Base-by-base conservation (phyloP, 441 rosid genomes). In the Breynia disticha region DNA sequence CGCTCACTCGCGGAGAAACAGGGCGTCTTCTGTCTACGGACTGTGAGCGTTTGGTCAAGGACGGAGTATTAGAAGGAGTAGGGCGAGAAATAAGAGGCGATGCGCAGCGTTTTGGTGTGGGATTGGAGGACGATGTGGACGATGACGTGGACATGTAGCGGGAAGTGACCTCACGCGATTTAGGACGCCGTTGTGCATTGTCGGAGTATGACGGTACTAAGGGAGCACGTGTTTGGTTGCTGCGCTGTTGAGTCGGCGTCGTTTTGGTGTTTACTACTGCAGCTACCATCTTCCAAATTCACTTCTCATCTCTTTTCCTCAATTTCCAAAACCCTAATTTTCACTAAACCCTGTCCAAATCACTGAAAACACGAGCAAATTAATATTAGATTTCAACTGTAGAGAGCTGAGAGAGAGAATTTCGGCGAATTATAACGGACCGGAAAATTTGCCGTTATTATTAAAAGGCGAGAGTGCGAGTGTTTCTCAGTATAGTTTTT, bases 1-100 rank as follows among this genome's bases (percentile, higher is more conserved):
- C 78, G 77, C 67, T 67, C 22, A 63, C 46, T 32, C 86, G 73
- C 48, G 80, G 76, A 7, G 86, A 73, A 39, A 43, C 71, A 11
- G 71, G 65, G 24, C 80, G 71, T 62, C 83, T 70, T 37, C 91
- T 68, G 65, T 87, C 91, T 14, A 58, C 83, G 2, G 97, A 90
- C 53, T 79, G 90, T 11, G 97, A 75, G 57, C 94, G 76, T 64
- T 78, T 87, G 37, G 74, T 65, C 12, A 82, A 48, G 41, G 20
- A 19, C 10, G 76, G 75, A 14, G 83, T 61, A 53, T 42, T 54
- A 65, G 19, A 7, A 46, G 72, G 61, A 47, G 58, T 43, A 4
- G 76, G 58, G 39, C 80, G 75, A 11, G 85, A 69, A 67, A 84
- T 67, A 54, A 70, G 46, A 20, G 97, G 96, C 50, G 96, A 85